These are phyloP conservation scores for Boletus pseudo-olivaceus DNA, from an alignment of 768 basidiomycete genomes.

Conservation along the genomic window DNA sequence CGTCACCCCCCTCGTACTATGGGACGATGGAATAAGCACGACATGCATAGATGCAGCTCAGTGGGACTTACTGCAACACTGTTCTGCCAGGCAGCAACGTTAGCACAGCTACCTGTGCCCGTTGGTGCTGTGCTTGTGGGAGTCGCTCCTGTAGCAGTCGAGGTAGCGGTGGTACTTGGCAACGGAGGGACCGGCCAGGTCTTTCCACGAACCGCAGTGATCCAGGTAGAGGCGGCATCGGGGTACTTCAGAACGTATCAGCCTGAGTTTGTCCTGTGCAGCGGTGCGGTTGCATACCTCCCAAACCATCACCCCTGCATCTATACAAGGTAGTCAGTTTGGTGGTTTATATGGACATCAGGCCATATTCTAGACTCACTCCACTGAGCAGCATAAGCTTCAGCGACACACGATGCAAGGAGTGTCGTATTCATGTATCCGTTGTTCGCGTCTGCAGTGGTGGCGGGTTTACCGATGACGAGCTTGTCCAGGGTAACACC, in stretches of 20 bases:
- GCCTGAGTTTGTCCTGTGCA: background rate
- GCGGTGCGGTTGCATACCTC: slow-evolving; percentile 18
- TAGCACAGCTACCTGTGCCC: background rate
- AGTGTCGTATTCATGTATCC: slow-evolving; percentile 52
- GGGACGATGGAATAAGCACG: background rate
- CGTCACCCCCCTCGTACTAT: background rate
- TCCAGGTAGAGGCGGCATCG: slow-evolving; percentile 35
- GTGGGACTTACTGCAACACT: background rate
- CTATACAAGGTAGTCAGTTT: slow-evolving; percentile 20
- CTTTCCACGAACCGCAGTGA: slow-evolving; percentile 6
- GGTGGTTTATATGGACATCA: background rate
- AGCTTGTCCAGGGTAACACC: slow-evolving; percentile 63
- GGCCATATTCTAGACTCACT: background rate
- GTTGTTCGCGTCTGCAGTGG: slow-evolving; percentile 46
- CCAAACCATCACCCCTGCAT: background rate
- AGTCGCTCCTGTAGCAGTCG: background rate
- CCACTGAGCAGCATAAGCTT: slow-evolving; percentile 34
- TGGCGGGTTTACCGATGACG: slow-evolving; percentile 71
- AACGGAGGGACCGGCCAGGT: background rate
- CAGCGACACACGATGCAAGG: slow-evolving; percentile 46
- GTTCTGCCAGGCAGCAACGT: background rate
- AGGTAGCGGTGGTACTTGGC: background rate
- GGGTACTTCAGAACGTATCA: slow-evolving; percentile 26
- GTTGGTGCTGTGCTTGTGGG: background rate
- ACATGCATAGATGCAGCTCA: background rate